Base-by-base conservation (phyloP, 352 stramenopile species). In the Globisporangium nodosum region DNA sequence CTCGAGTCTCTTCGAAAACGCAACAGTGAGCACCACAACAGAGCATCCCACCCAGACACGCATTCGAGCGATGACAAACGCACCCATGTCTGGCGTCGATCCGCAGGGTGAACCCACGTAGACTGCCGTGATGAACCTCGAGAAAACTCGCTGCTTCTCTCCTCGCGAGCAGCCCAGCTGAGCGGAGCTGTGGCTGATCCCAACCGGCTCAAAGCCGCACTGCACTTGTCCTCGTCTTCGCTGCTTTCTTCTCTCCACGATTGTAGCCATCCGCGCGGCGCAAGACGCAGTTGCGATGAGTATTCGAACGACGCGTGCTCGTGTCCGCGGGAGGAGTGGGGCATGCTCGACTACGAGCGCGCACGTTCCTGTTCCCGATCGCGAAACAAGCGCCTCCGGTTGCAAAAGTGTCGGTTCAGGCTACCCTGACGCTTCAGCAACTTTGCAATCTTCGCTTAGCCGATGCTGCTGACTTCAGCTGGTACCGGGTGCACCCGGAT, bases 171-270 rank as follows among this genome's bases (percentile, higher is more conserved):
- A 13, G 16, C 5, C 18, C 2, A 27, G 20, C 5, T 30, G 9
- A 8, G 43, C n/a, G 18, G 6, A 15, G 43, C 5, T 21, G n/a
- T 16, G 43, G 35, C 12, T 21, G 20, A 39, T 51, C 37, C 1
- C 18, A 49, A 3, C 43, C 18, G 21, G 4, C 4, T 21, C 31
- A 12, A 18, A 11, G 7, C 50, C 37, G 40, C 15, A 11, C n/a
- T 46, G 27, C 12, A 15, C 35, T 15, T 42, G 8, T 15, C 35
- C 12, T 42, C 35, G 12, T 11, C 18, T 16, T 39, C 50, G n/a
- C 33, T 45, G 9, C 45, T 39, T 20, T 56, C 49, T 50, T 56
- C 56, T 46, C 37, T 42, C 48, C 39, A 55, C 7, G 56, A 20
- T 16, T 20, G 48, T 11, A 62, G 18, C 33, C 46, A 21, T 24